Percentiles rank a stretch among this genome's conserved stretches.
These are phyloP conservation scores for Argentina anserina DNA, from an alignment of 306 rosid genomes.

Conservation along the genomic window DNA sequence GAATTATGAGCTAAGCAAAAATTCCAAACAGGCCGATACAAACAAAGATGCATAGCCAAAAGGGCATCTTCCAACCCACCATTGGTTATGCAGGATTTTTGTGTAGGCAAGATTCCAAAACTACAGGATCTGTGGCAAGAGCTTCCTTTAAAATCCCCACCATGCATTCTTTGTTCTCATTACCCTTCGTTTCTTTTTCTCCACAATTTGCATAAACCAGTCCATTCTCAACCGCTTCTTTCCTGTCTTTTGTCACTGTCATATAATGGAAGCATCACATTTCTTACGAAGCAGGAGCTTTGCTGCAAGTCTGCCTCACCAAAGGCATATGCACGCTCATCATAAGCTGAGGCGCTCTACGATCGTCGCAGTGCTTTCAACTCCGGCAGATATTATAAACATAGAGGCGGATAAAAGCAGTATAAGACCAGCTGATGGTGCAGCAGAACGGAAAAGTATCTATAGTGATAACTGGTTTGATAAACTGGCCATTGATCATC, in stretches of 20 bases:
- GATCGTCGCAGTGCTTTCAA: conserved; percentile 47
- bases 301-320: conserved; percentile 22
- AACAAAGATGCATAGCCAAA: conserved; percentile 16
- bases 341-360: conserved; percentile 16
- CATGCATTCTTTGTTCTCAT: conserved; percentile 34
- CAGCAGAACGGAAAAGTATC: conserved; percentile 12
- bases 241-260: neutral
- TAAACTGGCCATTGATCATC: conserved; percentile 61
- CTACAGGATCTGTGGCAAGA: conserved; percentile 22
- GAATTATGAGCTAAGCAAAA: neutral
- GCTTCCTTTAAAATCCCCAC: conserved; percentile 27
- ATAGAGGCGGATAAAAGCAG: neutral
- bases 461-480: conserved; percentile 70
- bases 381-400: conserved; percentile 26
- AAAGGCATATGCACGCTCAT: conserved; percentile 22
- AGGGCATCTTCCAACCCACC: conserved; percentile 20
- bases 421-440: conserved; percentile 2
- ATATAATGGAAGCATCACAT: conserved; percentile 57
- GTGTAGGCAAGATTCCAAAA: conserved; percentile 36
- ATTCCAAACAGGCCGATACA: conserved; percentile 7
- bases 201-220: neutral
- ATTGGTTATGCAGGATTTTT: neutral
- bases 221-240: neutral
- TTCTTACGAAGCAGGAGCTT: conserved; percentile 26
- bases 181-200: neutral